phyloP scores from a whole-genome alignment of 2,329 filamentous ascomycete genomes.

The Aspergillus quadricinctus region DNA sequence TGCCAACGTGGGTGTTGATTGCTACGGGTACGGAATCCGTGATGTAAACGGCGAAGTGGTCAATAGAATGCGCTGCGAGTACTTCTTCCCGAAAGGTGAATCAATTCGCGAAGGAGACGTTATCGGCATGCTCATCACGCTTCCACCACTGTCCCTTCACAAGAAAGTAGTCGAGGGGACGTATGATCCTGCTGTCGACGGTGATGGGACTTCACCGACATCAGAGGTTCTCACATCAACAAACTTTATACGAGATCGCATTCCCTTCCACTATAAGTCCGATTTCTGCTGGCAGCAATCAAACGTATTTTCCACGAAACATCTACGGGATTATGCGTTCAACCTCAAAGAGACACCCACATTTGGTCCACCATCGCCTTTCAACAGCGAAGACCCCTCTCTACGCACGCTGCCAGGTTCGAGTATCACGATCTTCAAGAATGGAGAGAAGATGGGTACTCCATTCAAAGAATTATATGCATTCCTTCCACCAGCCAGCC shows the following conservation, averaged over 20 bases:
- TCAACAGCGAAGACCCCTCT: constrained; percentile 66
- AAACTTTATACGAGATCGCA: constrained; percentile 90
- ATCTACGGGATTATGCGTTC: constrained; percentile 67
- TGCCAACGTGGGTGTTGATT: constrained; percentile 74
- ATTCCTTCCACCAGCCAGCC: constrained; percentile 84
- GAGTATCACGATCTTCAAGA: constrained; percentile 86
- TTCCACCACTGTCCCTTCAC: constrained; percentile 81
- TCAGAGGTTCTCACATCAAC: constrained; percentile 53
- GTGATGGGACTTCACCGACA: constrained; percentile 18
- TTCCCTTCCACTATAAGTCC: constrained; percentile 89
- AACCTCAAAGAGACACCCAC: constrained; percentile 44
- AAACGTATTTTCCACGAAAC: constrained; percentile 68
- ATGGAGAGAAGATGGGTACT: constrained; percentile 79
- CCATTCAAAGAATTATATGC: constrained; percentile 83
- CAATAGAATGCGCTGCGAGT: constrained; percentile 87
- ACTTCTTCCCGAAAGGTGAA: constrained; percentile 76
- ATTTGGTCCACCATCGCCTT: constrained; percentile 49
- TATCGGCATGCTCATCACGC: constrained; percentile 85
- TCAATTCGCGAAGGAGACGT: constrained; percentile 86
- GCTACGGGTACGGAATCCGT: constrained; percentile 89
- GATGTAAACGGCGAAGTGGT: constrained; percentile 89
- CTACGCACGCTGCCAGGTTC: constrained; percentile 83
- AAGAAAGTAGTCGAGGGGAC: constrained; percentile 81
- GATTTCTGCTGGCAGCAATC: constrained; percentile 81
- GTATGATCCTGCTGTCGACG: constrained; percentile 81